Conservation (phyloP, 1,284 basidiomycete genomes). For the Ganoderma meredithae region DNA sequence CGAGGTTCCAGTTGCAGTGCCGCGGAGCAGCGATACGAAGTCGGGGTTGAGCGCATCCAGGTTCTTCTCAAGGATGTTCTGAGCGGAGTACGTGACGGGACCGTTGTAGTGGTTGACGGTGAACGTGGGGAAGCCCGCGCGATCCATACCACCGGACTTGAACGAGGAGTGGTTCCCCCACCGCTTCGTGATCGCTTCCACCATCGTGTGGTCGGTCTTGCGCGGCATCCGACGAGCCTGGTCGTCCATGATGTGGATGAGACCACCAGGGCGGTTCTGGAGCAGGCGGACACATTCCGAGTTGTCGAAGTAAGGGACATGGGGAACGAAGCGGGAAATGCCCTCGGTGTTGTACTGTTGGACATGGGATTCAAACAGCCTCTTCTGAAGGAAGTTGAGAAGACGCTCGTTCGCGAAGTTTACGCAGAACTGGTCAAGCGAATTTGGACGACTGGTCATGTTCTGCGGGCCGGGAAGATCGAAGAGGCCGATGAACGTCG, state of each 20-base stretch:
- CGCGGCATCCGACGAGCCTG: conserved; percentile 87
- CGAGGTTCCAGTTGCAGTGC: conserved; percentile 47
- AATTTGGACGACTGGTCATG: conserved; percentile 84
- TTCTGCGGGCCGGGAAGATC: conserved; percentile 96
- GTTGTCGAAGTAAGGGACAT: conserved; percentile 91
- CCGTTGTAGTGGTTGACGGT: conserved; percentile 94
- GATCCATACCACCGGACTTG: conserved; percentile 79
- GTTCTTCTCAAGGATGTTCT: conserved; percentile 90
- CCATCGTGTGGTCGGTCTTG: conserved; percentile 94
- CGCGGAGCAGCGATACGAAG: conserved; percentile 89
- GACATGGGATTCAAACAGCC: conserved; percentile 81
- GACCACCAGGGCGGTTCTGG: conserved; percentile 88
- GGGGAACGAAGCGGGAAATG: conserved; percentile 75
- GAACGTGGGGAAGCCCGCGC: conserved; percentile 87
- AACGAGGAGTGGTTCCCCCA: conserved; percentile 95
- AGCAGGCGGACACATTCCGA: conserved; percentile 89
- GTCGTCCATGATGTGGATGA: conserved; percentile 98
- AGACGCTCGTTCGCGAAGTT: conserved; percentile 95
- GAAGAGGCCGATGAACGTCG: conserved; percentile 93
- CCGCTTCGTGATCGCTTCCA: conserved; percentile 92
- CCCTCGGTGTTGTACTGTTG: conserved; percentile 89
- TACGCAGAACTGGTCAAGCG: conserved; percentile 95
- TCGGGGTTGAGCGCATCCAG: conserved; percentile 92
- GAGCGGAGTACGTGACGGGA: conserved; percentile 90
- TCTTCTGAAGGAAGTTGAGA: conserved; percentile 85